Evolutionary conservation across 306 rosid species (phyloP).

Genomic region (Abrus pulchellus): DNA sequence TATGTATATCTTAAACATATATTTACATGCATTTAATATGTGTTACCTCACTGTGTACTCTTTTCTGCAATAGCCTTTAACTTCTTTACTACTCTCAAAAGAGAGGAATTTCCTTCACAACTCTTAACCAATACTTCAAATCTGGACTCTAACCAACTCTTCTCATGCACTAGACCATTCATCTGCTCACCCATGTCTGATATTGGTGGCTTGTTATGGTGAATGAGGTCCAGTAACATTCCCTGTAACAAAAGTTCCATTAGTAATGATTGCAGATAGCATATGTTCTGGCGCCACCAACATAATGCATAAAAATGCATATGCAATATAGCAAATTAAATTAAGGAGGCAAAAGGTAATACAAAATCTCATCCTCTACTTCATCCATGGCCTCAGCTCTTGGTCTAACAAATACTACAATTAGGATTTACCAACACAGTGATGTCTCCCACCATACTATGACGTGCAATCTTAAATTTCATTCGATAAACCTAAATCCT

Average conservation of each 20-base stretch:
- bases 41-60: slow-evolving; percentile 40
- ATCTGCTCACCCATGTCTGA: slow-evolving; percentile 33
- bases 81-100: slow-evolving; percentile 66
- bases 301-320: slow-evolving; percentile 19
- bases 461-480: background rate
- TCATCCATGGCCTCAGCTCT: slow-evolving; percentile 3
- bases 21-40: slow-evolving; percentile 25
- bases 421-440: slow-evolving; percentile 31
- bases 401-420: slow-evolving; percentile 9
- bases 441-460: background rate
- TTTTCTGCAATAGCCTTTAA: slow-evolving; percentile 55
- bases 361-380: background rate
- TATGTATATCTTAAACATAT: slow-evolving; percentile 12
- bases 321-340: slow-evolving; percentile 3
- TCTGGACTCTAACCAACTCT: slow-evolving; percentile 63
- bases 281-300: slow-evolving; percentile 2
- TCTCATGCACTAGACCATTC: slow-evolving; percentile 37
- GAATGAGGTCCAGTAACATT: slow-evolving; percentile 76
- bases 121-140: slow-evolving; percentile 68
- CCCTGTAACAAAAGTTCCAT: slow-evolving; percentile 60
- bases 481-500: slow-evolving; percentile 1
- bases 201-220: slow-evolving; percentile 51
- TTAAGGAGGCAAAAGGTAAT: background rate
- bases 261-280: slow-evolving; percentile 15
- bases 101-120: slow-evolving; percentile 82